Conservation (phyloP, 169 alveolate genomes). For the Plasmodium yoelii region DNA sequence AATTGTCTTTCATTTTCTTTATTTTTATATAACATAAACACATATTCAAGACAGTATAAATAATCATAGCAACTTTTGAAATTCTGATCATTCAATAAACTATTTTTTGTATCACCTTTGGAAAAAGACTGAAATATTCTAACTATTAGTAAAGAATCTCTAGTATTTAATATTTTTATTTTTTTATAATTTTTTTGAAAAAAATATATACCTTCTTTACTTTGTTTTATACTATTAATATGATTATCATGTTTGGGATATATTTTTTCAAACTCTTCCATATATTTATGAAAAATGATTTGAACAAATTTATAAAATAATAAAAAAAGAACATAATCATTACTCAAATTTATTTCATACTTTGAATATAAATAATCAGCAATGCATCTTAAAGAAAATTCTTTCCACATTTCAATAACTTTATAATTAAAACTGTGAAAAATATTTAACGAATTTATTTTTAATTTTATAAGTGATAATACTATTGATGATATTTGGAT, state of each 20-base stretch:
- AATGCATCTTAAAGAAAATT: conserved; percentile 45
- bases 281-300: not conserved
- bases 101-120: conserved; percentile 6
- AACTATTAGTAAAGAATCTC: conserved; percentile 32
- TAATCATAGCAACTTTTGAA: no score
- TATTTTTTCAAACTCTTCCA: not conserved
- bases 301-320: conserved; percentile 39
- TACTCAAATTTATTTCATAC: conserved; percentile 41
- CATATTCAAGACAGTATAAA: no score
- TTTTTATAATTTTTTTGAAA: not conserved
- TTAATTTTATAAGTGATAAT: conserved; percentile 40
- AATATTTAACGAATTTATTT: conserved; percentile 18
- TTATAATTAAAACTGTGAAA: conserved; percentile 30
- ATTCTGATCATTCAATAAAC: no score
- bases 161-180: conserved; percentile 21
- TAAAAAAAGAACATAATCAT: conserved; percentile 31
- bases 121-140: conserved; percentile 55
- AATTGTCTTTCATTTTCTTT: no score
- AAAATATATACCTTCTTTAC: conserved; percentile 12
- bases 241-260: not conserved
- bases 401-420: conserved; percentile 53
- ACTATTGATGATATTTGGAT: conserved; percentile 48
- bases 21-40: no score
- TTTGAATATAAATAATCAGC: conserved; percentile 58
- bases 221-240: conserved; percentile 5